Percentiles rank a stretch among this genome's conserved stretches.
Conservation (phyloP, 768 basidiomycete species). For the Tylopilus rubrobrunneus region DNA sequence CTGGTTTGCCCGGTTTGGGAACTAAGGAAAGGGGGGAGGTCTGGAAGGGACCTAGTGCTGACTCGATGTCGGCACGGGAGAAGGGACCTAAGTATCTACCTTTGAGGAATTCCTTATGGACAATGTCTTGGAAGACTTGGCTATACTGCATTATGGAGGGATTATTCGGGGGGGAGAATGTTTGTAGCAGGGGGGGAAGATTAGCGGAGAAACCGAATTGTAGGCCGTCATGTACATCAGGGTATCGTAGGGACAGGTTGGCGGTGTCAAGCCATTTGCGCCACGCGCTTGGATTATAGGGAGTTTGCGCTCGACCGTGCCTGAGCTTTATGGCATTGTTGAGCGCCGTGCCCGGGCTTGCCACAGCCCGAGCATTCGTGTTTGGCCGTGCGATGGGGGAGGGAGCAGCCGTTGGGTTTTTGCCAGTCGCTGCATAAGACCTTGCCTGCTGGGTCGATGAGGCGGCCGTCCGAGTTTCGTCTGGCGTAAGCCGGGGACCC, state of each 20-base stretch:
- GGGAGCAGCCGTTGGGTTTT: background rate
- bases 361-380: background rate
- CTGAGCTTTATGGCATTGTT: background rate
- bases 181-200: background rate
- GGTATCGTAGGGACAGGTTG: background rate
- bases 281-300: background rate
- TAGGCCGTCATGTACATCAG: background rate
- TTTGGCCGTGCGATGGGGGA: background rate
- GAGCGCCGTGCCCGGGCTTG: background rate
- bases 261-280: no score
- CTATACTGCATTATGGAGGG: background rate
- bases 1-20: conserved; percentile 29
- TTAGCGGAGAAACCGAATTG: background rate
- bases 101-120: background rate
- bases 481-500: background rate
- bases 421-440: background rate
- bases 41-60: conserved; percentile 26
- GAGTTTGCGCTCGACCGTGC: background rate
- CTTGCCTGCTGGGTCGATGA: background rate
- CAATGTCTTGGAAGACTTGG: fast-evolving
- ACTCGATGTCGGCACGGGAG: background rate
- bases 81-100: background rate
- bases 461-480: background rate
- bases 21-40: conserved; percentile 25
- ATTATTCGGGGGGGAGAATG: background rate